phyloP scores from a whole-genome alignment of 306 rosid species.

The Cucurbita maxima region DNA sequence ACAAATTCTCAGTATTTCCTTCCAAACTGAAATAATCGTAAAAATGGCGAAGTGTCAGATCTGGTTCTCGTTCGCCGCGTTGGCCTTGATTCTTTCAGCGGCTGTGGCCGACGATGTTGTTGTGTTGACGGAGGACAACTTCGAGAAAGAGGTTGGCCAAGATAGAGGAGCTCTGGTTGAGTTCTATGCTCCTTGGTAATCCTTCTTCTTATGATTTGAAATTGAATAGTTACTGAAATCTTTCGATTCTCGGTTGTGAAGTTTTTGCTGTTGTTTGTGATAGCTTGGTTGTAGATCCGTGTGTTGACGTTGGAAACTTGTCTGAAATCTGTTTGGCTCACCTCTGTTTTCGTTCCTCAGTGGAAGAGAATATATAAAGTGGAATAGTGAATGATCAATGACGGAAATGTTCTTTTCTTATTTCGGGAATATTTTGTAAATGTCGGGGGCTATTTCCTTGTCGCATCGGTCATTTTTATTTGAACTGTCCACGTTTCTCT shows the following conservation, averaged over 20 bases:
- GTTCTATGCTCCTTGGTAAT: conserved; percentile 92
- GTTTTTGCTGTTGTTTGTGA: not conserved
- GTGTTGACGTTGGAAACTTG: not conserved
- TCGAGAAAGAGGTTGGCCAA: conserved; percentile 68
- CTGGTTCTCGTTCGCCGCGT: conserved; percentile 24
- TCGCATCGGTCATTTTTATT: not conserved
- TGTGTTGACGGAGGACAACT: conserved; percentile 43
- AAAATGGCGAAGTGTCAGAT: conserved; percentile 35
- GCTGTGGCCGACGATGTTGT: conserved; percentile 56
- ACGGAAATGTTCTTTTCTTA: not conserved
- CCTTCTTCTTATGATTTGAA: not conserved
- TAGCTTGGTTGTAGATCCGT: not conserved
- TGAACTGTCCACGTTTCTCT: not conserved
- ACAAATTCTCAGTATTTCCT: not conserved
- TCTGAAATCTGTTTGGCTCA: not conserved
- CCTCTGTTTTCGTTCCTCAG: not conserved
- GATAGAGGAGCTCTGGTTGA: conserved; percentile 75
- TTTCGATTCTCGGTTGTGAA: not conserved
- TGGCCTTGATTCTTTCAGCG: conserved; percentile 26
- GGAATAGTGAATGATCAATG: not conserved
- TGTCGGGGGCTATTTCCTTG: not conserved
- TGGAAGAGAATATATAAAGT: not conserved
- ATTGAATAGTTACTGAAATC: not conserved
- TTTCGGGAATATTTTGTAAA: not conserved
- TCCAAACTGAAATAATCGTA: not conserved